These are phyloP conservation scores for Heteromeles arbutifolia DNA, from an alignment of 306 rosid genomes.

Conservation along the genomic window DNA sequence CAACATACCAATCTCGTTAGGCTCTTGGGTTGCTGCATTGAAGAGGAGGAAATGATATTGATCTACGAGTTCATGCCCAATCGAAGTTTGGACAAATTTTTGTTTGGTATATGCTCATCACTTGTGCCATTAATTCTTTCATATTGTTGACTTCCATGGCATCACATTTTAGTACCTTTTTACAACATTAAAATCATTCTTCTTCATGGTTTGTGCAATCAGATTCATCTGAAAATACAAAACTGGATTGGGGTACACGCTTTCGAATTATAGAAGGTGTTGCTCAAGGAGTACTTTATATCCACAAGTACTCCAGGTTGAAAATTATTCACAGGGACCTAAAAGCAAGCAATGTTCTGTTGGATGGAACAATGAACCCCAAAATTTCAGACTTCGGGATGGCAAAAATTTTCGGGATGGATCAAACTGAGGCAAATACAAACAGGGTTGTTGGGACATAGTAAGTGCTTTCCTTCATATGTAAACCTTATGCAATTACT, in stretches of 20 bases:
- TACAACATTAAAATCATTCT: neutral
- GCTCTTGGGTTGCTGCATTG: slow-evolving; percentile 35
- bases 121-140: neutral
- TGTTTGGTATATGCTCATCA: slow-evolving; percentile 32
- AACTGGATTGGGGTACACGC: slow-evolving; percentile 25
- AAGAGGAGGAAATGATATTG: slow-evolving; percentile 36
- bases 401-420: slow-evolving; percentile 9
- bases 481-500: too few relatives aligned
- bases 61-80: slow-evolving; percentile 48
- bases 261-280: slow-evolving; percentile 24
- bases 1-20: slow-evolving; percentile 46
- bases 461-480: slow-evolving; percentile 1
- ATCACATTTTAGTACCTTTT: neutral
- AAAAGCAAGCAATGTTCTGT: too few relatives aligned
- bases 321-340: neutral
- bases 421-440: neutral
- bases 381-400: slow-evolving; percentile 21
- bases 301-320: slow-evolving; percentile 15
- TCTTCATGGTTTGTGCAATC: neutral
- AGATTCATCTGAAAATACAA: neutral
- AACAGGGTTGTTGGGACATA: slow-evolving; percentile 1
- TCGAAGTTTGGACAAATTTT: slow-evolving; percentile 34
- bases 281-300: slow-evolving; percentile 17
- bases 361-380: neutral
- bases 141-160: neutral